A percentile compares a stretch with the other conserved stretches of the same genome.
Conservation (phyloP, 2,329 filamentous ascomycete genomes). For the Fusarium palustre region DNA sequence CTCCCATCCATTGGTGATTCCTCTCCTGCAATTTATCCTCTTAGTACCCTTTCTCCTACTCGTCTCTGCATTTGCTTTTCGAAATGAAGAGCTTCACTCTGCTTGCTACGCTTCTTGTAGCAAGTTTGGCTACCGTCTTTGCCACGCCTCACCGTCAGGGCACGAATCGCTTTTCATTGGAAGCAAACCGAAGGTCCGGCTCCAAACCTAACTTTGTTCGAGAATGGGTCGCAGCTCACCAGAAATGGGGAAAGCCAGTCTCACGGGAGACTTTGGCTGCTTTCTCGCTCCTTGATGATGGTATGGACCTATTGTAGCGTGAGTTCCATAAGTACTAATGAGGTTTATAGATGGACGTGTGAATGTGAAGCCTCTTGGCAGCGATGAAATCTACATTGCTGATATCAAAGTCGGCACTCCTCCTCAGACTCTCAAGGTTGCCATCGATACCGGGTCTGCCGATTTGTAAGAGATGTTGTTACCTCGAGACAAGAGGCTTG, state of each 20-base stretch:
- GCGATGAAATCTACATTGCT: slow-evolving; percentile 58
- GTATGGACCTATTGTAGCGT: slow-evolving; percentile 28
- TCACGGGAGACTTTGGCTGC: slow-evolving; percentile 33
- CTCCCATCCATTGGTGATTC: not conserved
- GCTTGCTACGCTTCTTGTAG: slow-evolving; percentile 28
- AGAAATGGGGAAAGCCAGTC: slow-evolving; percentile 51
- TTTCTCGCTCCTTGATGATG: slow-evolving; percentile 48
- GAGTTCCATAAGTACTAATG: slow-evolving; percentile 19
- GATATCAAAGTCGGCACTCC: slow-evolving; percentile 62
- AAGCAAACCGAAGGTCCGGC: slow-evolving; percentile 38
- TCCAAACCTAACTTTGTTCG: slow-evolving; percentile 49
- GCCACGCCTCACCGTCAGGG: slow-evolving; percentile 17
- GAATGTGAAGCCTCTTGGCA: slow-evolving; percentile 53
- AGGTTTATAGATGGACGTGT: slow-evolving; percentile 49
- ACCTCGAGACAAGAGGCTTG: slow-evolving; percentile 40
- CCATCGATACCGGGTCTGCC: slow-evolving; percentile 66
- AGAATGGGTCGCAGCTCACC: slow-evolving; percentile 51
- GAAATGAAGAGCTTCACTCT: slow-evolving; percentile 37
- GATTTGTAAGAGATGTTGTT: slow-evolving; percentile 66
- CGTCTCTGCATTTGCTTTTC: not conserved
- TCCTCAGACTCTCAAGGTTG: slow-evolving; percentile 59
- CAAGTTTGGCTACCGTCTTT: slow-evolving; percentile 25
- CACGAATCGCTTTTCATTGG: slow-evolving; percentile 48
- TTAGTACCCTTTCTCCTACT: not conserved
- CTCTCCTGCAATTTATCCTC: not conserved